Percentiles rank a stretch among this genome's conserved stretches.
phyloP scores from a whole-genome alignment of 306 rosid species.

The Vigna radiata region DNA sequence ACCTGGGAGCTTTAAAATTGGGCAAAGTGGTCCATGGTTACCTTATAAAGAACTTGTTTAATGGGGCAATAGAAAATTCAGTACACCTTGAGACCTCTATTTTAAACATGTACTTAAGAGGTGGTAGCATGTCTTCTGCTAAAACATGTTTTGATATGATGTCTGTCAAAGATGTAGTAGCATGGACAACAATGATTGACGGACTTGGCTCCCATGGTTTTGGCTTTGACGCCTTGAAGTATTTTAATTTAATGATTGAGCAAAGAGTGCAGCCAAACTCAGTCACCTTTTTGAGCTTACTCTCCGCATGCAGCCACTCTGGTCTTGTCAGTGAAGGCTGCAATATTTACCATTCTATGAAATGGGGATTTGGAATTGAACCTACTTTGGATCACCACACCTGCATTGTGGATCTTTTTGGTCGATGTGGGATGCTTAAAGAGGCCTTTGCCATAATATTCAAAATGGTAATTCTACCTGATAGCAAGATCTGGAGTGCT shows the following conservation, averaged over 20 bases:
- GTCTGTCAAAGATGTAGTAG: conserved; percentile 56
- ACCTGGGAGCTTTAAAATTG: conserved; percentile 60
- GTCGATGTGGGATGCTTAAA: conserved; percentile 56
- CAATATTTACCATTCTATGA: conserved; percentile 56
- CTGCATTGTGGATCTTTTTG: conserved; percentile 68
- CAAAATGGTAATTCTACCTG: conserved; percentile 53
- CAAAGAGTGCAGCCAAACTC: conserved; percentile 55
- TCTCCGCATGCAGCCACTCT: conserved; percentile 69
- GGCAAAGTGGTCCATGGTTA: conserved; percentile 59
- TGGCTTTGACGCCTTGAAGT: conserved; percentile 51
- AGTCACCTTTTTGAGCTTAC: conserved; percentile 64
- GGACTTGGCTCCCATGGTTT: conserved; percentile 66
- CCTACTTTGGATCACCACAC: conserved; percentile 68
- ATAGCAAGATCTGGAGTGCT: conserved; percentile 71
- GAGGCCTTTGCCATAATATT: conserved; percentile 59
- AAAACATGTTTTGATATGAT: conserved; percentile 48
- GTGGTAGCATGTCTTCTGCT: conserved; percentile 58
- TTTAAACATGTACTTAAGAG: conserved; percentile 62
- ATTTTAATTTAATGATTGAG: conserved; percentile 51
- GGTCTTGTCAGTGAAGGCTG: conserved; percentile 67
- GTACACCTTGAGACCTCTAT: conserved; percentile 56
- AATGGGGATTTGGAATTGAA: conserved; percentile 56
- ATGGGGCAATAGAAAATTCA: conserved; percentile 24
- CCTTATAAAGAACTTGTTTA: conserved; percentile 46
- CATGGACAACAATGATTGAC: conserved; percentile 71